Evolutionary conservation across 164 flowering plant species (phyloP).

Genomic region (Magnolia kwangsiensis): DNA sequence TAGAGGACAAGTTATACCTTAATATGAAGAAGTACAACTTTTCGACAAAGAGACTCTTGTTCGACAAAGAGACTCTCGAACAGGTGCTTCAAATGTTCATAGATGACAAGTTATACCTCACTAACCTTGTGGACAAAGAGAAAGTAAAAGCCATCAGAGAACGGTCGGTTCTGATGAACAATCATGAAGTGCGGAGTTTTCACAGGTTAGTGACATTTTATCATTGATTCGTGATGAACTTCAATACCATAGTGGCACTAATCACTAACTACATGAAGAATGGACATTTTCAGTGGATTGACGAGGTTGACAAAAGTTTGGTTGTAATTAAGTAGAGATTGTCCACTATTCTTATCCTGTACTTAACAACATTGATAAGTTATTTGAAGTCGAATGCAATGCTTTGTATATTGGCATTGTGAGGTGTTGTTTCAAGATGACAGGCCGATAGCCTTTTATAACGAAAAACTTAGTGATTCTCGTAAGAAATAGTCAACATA

Average conservation of each 20-base stretch:
- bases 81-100: too few species aligned
- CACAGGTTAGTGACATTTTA: constrained; percentile 12
- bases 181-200: not conserved
- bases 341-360: not conserved
- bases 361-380: not conserved
- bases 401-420: not conserved
- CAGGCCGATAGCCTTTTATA: not conserved
- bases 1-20: too few species aligned
- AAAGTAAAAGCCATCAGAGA: constrained; percentile 9
- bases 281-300: not conserved
- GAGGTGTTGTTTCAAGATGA: not conserved
- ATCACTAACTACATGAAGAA: not conserved
- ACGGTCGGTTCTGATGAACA: not conserved
- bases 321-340: not conserved
- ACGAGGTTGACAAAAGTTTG: not conserved
- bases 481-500: not conserved
- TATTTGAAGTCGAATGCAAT: not conserved
- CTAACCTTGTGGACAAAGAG: constrained; percentile 7
- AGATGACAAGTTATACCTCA: too few species aligned
- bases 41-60: too few species aligned
- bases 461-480: not conserved
- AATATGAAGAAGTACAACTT: too few species aligned
- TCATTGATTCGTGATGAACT: not conserved
- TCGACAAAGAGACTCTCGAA: too few species aligned
- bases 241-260: not conserved